A percentile compares a stretch with the other conserved stretches of the same genome.
phyloP scores from a whole-genome alignment of 2,329 filamentous ascomycete species.

The Chaetomiaceae sp. region DNA sequence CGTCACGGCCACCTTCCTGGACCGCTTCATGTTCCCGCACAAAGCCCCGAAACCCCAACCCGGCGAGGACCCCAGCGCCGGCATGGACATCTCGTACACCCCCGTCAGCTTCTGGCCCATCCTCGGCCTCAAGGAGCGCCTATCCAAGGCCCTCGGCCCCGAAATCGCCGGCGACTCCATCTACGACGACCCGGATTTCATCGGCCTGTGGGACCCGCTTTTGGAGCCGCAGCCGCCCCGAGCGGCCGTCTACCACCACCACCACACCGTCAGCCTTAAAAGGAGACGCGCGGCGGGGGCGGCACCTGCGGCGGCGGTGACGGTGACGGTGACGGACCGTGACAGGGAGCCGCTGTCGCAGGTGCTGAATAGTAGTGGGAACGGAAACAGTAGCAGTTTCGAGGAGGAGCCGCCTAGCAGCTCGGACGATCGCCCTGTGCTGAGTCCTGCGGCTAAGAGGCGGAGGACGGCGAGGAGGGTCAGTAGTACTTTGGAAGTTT shows the following conservation, averaged over 20 bases:
- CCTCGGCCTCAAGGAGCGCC: constrained; percentile 50
- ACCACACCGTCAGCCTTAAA: constrained; percentile 27
- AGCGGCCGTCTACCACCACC: background rate
- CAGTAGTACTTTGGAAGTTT: constrained; percentile 28
- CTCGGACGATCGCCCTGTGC: constrained; percentile 24
- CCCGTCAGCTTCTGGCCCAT: constrained; percentile 52
- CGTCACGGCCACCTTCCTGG: constrained; percentile 45
- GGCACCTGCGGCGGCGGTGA: too few relatives aligned
- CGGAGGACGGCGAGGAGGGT: constrained; percentile 27
- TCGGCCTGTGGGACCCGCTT: constrained; percentile 45
- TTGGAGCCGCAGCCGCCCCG: constrained; percentile 22
- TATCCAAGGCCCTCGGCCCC: constrained; percentile 49
- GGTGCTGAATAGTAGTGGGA: constrained; percentile 38
- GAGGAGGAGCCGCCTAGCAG: constrained; percentile 31
- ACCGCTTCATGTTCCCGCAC: constrained; percentile 47
- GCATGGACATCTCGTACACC: constrained; percentile 44
- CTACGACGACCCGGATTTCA: constrained; percentile 32
- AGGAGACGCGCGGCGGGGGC: constrained; percentile 32
- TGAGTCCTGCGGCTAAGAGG: constrained; percentile 33
- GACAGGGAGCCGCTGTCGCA: constrained; percentile 36
- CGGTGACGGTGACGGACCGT: too few relatives aligned
- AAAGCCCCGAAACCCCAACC: constrained; percentile 31
- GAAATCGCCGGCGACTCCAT: constrained; percentile 43
- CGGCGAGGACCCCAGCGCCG: constrained; percentile 28
- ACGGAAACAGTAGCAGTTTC: too few relatives aligned